phyloP scores from a whole-genome alignment of 2,329 filamentous ascomycete genomes.

The Aureobasidium uvarum region DNA sequence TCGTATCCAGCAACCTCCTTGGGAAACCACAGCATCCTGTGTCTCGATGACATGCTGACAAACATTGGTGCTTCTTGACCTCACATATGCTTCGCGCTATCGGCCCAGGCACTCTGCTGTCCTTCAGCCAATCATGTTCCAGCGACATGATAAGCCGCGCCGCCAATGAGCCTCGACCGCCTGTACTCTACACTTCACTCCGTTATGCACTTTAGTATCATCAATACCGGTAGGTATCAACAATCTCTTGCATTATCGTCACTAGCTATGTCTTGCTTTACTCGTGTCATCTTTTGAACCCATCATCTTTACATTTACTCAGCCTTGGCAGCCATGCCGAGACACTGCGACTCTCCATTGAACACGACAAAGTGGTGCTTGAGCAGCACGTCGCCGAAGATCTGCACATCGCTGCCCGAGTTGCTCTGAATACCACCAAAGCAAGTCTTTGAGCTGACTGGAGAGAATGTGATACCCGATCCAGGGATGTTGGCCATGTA shows the following conservation, averaged over 20 bases:
- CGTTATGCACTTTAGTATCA: not conserved
- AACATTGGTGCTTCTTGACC: constrained; percentile 4
- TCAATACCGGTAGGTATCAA: not conserved
- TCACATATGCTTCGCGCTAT: constrained; percentile 22
- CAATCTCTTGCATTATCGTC: constrained; percentile 2
- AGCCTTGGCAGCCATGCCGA: constrained; percentile 25
- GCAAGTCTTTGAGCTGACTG: constrained; percentile 56
- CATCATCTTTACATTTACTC: not conserved
- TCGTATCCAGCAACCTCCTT: not conserved
- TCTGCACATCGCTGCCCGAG: constrained; percentile 53
- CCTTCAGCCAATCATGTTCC: constrained; percentile 13
- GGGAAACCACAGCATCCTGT: not conserved
- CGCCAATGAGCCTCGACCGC: not conserved
- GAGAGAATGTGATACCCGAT: constrained; percentile 53
- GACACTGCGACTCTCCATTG: constrained; percentile 47
- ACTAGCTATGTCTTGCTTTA: constrained; percentile 14
- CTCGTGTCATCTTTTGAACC: not conserved
- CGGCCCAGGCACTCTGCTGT: not conserved
- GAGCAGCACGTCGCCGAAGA: constrained; percentile 63
- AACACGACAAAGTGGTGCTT: constrained; percentile 62
- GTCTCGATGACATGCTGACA: constrained; percentile 15
- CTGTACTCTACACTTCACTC: not conserved
- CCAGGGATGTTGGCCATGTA: constrained; percentile 43
- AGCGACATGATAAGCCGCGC: constrained; percentile 1
- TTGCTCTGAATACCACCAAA: constrained; percentile 67